Evolutionary conservation across 2,329 filamentous ascomycete genomes (phyloP).

Genomic region (Fusarium cicatricum): DNA sequence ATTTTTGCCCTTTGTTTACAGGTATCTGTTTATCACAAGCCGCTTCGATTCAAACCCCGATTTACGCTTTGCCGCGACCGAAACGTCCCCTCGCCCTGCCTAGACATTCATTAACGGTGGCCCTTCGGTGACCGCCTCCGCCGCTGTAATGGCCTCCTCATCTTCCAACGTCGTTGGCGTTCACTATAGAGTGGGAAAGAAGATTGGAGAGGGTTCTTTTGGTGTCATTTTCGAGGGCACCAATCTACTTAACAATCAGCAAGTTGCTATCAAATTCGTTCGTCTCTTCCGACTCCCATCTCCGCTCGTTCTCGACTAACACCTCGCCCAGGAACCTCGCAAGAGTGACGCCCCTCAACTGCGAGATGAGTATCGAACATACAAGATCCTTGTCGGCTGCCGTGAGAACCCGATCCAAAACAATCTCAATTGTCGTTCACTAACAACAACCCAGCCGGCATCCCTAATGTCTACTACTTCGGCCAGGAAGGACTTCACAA

Average conservation of each 20-base stretch:
- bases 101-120: conserved; percentile 36
- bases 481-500: conserved; percentile 98
- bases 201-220: conserved; percentile 98
- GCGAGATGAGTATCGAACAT: conserved; percentile 97
- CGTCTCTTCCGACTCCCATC: conserved; percentile 45
- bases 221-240: conserved; percentile 99
- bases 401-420: conserved; percentile 68
- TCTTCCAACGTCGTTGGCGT: conserved; percentile 98
- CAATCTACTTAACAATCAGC: conserved; percentile 98
- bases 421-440: conserved; percentile 45
- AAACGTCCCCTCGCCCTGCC: conserved; percentile 16
- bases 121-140: conserved; percentile 34
- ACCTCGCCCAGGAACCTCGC: conserved; percentile 79
- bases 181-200: conserved; percentile 98
- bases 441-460: conserved; percentile 73
- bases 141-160: conserved; percentile 76
- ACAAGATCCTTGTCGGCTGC: conserved; percentile 99
- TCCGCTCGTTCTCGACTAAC: conserved; percentile 3
- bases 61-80: conserved; percentile 18
- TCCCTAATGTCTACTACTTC: conserved; percentile 99
- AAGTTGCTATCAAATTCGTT: conserved; percentile 99
- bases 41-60: conserved; percentile 21
- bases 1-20: conserved; percentile 23
- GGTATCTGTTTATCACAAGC: conserved; percentile 34
- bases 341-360: conserved; percentile 99